Percentiles rank a stretch among this genome's conserved stretches.
These are phyloP conservation scores for Xylaria intraflava DNA, from an alignment of 495 filamentous ascomycete species.

Conservation along the genomic window DNA sequence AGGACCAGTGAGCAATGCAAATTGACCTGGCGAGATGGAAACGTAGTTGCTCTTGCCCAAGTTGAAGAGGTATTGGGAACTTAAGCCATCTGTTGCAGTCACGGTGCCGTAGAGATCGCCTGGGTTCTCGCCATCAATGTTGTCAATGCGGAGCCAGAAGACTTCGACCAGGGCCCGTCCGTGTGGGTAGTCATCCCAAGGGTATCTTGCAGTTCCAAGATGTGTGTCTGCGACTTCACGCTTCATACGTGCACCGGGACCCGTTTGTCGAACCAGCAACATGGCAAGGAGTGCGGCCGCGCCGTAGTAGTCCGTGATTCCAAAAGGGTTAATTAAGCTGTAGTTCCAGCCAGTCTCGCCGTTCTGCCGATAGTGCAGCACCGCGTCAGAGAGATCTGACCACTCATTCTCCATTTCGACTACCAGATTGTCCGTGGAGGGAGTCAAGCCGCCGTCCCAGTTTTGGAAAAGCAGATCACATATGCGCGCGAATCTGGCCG, in stretches of 20 bases:
- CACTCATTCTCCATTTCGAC: background rate
- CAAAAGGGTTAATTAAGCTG: no score
- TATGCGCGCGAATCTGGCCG: background rate
- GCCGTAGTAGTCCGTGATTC: no score
- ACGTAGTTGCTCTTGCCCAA: background rate
- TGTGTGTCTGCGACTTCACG: no score
- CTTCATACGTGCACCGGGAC: background rate
- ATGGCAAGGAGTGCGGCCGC: no score
- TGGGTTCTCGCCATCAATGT: background rate
- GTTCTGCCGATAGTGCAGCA: no score
- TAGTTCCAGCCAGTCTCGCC: no score
- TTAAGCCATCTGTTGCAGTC: background rate
- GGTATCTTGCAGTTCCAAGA: background rate
- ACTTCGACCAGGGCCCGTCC: background rate
- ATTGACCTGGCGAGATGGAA: background rate
- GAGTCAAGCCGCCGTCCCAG: background rate
- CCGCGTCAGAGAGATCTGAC: background rate
- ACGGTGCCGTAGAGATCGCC: background rate
- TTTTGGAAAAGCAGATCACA: background rate
- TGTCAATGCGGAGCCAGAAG: constrained; percentile 1
- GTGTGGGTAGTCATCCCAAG: background rate
- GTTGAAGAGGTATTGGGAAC: background rate
- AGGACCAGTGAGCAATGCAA: constrained; percentile 1
- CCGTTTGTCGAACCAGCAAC: background rate
- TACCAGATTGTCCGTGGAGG: background rate